Evolutionary conservation across 208 protist genomes (phyloP).

Genomic region (Crithidia fasciculata): DNA sequence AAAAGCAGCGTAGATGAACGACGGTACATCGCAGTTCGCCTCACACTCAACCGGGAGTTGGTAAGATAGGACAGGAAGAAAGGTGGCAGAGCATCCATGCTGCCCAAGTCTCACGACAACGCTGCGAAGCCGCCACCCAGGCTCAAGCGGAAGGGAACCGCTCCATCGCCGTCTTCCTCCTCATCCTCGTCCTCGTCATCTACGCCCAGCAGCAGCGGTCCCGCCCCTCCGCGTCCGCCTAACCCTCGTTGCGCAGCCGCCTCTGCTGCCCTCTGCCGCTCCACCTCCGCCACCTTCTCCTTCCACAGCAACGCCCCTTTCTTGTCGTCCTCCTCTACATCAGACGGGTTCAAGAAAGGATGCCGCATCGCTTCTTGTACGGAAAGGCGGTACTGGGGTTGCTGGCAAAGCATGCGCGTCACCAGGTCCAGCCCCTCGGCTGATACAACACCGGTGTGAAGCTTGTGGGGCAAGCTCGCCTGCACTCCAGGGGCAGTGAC

Average conservation of each 20-base stretch:
- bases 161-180: slow-evolving; percentile 23
- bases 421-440: slow-evolving; percentile 74
- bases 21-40: too few relatives aligned
- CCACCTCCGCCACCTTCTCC: slow-evolving; percentile 43
- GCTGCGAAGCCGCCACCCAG: background rate
- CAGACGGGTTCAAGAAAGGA: slow-evolving; percentile 54
- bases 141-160: slow-evolving; percentile 10
- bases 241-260: slow-evolving; percentile 3
- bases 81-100: too few relatives aligned
- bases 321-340: slow-evolving; percentile 33
- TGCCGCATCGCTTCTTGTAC: slow-evolving; percentile 61
- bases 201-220: slow-evolving; percentile 36
- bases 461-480: slow-evolving; percentile 70
- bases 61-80: too few relatives aligned
- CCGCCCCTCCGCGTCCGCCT: slow-evolving; percentile 8
- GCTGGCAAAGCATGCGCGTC: slow-evolving; percentile 62
- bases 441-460: slow-evolving; percentile 49
- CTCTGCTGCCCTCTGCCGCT: slow-evolving; percentile 24
- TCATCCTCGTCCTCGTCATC: slow-evolving; percentile 37
- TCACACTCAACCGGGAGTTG: too few relatives aligned
- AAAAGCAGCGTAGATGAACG: too few relatives aligned
- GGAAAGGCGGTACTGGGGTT: slow-evolving; percentile 67
- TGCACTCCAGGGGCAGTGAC: slow-evolving; percentile 3
- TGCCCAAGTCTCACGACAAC: background rate
- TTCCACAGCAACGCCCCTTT: slow-evolving; percentile 48